Evolutionary conservation across 73 alveolate species (phyloP).

Genomic region (Breviolum minutum): DNA sequence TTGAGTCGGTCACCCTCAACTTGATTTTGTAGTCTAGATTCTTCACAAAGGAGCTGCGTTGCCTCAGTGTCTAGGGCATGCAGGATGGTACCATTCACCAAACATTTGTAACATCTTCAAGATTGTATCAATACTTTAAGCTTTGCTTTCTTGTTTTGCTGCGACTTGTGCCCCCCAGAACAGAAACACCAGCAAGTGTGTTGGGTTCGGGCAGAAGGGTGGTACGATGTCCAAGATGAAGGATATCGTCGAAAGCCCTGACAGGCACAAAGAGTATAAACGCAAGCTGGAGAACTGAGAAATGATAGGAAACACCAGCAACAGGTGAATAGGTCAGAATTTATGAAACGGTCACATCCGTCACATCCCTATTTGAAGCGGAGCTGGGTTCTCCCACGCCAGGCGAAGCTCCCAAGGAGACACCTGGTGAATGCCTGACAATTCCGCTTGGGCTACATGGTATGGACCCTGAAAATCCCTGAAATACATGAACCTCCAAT

Average conservation of each 20-base stretch:
- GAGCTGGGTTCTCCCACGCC: slow-evolving; percentile 17
- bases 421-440: slow-evolving; percentile 75
- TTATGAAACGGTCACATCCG: background rate
- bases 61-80: slow-evolving; percentile 6
- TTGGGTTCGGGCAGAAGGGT: background rate
- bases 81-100: background rate
- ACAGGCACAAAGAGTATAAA: background rate
- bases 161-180: background rate
- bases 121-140: no score
- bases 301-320: background rate
- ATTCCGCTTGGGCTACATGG: background rate
- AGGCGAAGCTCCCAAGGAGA: slow-evolving; percentile 78
- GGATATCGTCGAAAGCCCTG: slow-evolving; percentile 45
- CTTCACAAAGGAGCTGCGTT: slow-evolving; percentile 28
- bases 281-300: background rate
- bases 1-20: slow-evolving; percentile 17
- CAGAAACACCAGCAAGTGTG: no score
- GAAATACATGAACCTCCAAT: background rate
- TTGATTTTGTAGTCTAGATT: slow-evolving; percentile 69
- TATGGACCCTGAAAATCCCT: background rate
- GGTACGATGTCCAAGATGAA: slow-evolving; percentile 25
- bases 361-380: background rate
- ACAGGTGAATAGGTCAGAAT: background rate
- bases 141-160: background rate
- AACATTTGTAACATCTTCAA: background rate